A percentile compares a stretch with the other conserved stretches of the same genome.
These are phyloP conservation scores for Ophiostoma montium DNA, from an alignment of 2,329 filamentous ascomycete species.

Conservation along the genomic window DNA sequence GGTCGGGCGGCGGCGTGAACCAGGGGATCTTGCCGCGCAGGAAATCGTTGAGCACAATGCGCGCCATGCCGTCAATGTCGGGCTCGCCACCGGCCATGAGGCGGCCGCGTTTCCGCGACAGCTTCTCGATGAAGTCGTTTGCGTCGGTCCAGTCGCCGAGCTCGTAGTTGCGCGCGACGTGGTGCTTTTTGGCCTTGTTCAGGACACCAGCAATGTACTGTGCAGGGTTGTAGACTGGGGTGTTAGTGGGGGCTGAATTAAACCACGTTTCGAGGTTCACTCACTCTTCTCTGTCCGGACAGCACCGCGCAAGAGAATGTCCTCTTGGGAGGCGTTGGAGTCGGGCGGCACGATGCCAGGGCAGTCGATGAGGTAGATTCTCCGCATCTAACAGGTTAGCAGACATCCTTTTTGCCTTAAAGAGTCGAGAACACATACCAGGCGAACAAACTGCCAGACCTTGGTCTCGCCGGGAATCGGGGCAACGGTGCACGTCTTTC, in stretches of 20 bases:
- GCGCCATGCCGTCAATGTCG: conserved; percentile 86
- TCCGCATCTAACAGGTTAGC: conserved; percentile 41
- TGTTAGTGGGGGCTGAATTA: conserved; percentile 26
- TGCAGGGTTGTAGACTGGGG: conserved; percentile 67
- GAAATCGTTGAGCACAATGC: conserved; percentile 95
- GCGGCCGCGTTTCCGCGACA: conserved; percentile 77
- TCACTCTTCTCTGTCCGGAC: conserved; percentile 70
- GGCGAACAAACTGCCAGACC: conserved; percentile 33
- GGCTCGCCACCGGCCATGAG: conserved; percentile 76
- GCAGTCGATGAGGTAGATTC: conserved; percentile 84
- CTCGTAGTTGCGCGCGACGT: conserved; percentile 88
- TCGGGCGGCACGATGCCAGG: conserved; percentile 92
- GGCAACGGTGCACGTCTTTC: conserved; percentile 85
- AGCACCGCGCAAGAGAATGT: conserved; percentile 80
- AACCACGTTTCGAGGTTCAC: too few relatives aligned
- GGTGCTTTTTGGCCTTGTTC: conserved; percentile 64
- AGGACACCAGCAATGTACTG: conserved; percentile 86
- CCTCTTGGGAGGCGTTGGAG: conserved; percentile 66
- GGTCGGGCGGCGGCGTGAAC: conserved; percentile 69
- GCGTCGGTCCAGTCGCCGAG: conserved; percentile 64
- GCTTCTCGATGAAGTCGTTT: conserved; percentile 70
- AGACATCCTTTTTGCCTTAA: not conserved
- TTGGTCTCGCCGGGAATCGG: conserved; percentile 91
- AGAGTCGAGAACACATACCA: conserved; percentile 20
- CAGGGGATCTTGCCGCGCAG: conserved; percentile 90